Percentiles rank a stretch among this genome's conserved stretches.
phyloP scores from a whole-genome alignment of 2,329 filamentous ascomycete species.

The Alternaria arborescens region DNA sequence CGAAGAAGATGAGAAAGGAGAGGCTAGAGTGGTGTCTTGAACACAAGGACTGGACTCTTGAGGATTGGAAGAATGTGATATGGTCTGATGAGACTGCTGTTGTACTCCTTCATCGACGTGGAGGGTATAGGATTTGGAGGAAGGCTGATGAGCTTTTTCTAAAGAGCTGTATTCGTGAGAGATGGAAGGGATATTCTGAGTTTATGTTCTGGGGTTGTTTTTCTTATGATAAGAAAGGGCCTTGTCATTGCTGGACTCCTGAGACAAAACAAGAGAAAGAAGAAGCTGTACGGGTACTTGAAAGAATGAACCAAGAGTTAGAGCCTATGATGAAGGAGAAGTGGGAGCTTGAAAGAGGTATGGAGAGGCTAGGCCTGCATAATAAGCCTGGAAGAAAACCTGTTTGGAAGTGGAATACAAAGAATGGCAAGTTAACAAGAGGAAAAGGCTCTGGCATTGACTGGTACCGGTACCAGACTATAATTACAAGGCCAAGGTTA shows the following conservation, averaged over 20 bases:
- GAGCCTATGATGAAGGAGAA: too few species aligned
- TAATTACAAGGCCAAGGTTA: constrained; percentile 15
- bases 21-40: not conserved
- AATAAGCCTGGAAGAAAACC: constrained; percentile 9
- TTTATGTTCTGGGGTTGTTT: constrained; percentile 28
- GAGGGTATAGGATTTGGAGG: constrained; percentile 16
- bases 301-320: too few species aligned
- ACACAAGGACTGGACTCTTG: not conserved
- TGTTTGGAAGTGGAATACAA: constrained; percentile 7
- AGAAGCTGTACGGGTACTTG: too few species aligned
- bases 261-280: too few species aligned
- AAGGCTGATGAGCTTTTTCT: constrained; percentile 14
- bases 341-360: too few species aligned
- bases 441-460: constrained; percentile 10
- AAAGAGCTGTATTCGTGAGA: constrained; percentile 16
- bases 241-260: constrained; percentile 11
- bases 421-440: constrained; percentile 21
- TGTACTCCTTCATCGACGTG: constrained; percentile 8
- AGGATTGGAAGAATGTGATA: not conserved
- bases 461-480: constrained; percentile 14
- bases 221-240: constrained; percentile 16
- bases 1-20: constrained; percentile 14
- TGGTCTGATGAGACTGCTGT: constrained; percentile 9
- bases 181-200: constrained; percentile 23
- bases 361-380: not conserved